phyloP scores from a whole-genome alignment of 2,329 filamentous ascomycete species.

The Penicillium sp. region DNA sequence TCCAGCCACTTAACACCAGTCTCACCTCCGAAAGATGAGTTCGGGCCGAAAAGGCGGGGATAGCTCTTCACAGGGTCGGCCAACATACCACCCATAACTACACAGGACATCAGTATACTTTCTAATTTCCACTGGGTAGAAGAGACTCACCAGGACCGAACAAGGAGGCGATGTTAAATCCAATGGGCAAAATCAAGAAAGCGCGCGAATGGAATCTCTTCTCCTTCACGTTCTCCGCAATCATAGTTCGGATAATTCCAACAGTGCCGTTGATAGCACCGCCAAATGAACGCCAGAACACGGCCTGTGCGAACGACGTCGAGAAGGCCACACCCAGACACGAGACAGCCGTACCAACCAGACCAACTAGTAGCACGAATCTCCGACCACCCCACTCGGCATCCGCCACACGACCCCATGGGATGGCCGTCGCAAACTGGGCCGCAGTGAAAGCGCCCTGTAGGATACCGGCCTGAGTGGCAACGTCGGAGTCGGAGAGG shows the following conservation, averaged over 20 bases:
- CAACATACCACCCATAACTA: slow-evolving; percentile 65
- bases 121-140: not conserved
- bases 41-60: slow-evolving; percentile 61
- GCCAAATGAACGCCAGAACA: slow-evolving; percentile 66
- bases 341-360: slow-evolving; percentile 66
- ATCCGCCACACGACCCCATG: slow-evolving; percentile 71
- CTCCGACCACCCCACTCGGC: slow-evolving; percentile 69
- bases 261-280: slow-evolving; percentile 71
- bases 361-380: slow-evolving; percentile 71
- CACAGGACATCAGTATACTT: not conserved
- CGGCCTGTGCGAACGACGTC: slow-evolving; percentile 60
- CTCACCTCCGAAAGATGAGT: slow-evolving; percentile 56
- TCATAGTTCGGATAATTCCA: slow-evolving; percentile 71
- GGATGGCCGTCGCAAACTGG: slow-evolving; percentile 76
- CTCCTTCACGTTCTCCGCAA: slow-evolving; percentile 68
- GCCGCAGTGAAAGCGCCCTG: slow-evolving; percentile 75
- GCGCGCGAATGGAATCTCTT: slow-evolving; percentile 61
- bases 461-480: slow-evolving; percentile 72
- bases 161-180: slow-evolving; percentile 64
- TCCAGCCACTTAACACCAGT: slow-evolving; percentile 61
- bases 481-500: slow-evolving; percentile 60
- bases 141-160: slow-evolving; percentile 44
- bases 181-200: slow-evolving; percentile 63
- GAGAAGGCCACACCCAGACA: slow-evolving; percentile 69
- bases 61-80: slow-evolving; percentile 66